Percentiles rank a stretch among this genome's conserved stretches.
phyloP scores from a whole-genome alignment of 345 rosid species.

The Gossypium rotundifolium region DNA sequence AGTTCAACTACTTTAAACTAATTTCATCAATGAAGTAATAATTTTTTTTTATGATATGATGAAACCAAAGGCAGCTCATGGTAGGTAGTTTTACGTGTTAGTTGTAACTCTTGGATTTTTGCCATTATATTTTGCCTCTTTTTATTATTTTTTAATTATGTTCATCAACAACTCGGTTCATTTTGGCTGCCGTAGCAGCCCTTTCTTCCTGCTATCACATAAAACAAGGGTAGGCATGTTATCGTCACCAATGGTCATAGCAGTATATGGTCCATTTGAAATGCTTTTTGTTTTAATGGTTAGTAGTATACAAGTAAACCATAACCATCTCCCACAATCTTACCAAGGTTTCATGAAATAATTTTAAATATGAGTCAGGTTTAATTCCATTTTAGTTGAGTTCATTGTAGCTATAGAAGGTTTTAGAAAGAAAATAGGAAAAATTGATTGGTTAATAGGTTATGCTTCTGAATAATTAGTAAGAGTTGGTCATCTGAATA shows the following conservation, averaged over 20 bases:
- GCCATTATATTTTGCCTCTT: background rate
- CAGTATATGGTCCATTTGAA: no score
- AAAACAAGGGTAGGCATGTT: background rate
- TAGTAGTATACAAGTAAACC: no score
- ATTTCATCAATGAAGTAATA: conserved; percentile 12
- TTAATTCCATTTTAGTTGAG: no score
- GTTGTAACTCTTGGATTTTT: background rate
- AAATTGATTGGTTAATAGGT: background rate
- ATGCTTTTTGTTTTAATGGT: no score
- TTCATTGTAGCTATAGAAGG: no score
- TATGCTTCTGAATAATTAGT: background rate
- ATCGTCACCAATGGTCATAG: no score
- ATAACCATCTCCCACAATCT: no score
- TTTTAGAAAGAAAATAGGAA: no score
- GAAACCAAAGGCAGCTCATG: background rate
- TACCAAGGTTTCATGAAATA: no score
- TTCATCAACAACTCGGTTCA: background rate
- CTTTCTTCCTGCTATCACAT: background rate
- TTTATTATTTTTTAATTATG: background rate
- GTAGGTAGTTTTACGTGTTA: conserved; percentile 26
- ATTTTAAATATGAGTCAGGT: no score
- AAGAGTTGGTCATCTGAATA: conserved; percentile 31
- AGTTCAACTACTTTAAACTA: conserved; percentile 37
- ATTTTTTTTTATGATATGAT: background rate
- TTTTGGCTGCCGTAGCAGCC: background rate